phyloP scores from a whole-genome alignment of 345 rosid genomes.

The Stellera chamaejasme region DNA sequence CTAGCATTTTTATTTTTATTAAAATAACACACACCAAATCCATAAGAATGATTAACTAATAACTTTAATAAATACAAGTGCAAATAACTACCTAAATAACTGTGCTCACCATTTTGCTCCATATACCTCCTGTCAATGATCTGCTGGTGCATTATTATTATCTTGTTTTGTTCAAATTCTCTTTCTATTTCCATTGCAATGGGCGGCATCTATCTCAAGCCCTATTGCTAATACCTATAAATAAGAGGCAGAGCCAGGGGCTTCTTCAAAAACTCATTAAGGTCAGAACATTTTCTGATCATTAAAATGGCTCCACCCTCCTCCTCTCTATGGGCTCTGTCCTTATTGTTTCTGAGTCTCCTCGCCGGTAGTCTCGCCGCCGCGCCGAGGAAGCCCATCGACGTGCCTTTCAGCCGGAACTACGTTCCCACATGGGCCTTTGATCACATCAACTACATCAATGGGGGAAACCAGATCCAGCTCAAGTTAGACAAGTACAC shows the following conservation, averaged over 20 bases:
- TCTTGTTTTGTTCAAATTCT: no score
- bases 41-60: no score
- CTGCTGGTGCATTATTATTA: no score
- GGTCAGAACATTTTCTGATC: neutral
- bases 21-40: no score
- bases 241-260: neutral
- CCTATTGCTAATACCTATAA: no score
- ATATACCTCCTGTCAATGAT: no score
- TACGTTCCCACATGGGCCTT: constrained; percentile 82
- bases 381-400: constrained; percentile 41
- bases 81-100: no score
- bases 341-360: constrained; percentile 24
- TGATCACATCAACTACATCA: constrained; percentile 70
- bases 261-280: neutral
- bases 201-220: no score
- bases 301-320: constrained; percentile 12
- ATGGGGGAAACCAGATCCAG: constrained; percentile 63
- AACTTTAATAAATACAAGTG: no score
- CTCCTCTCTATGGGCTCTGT: constrained; percentile 17
- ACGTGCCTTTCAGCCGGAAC: constrained; percentile 63
- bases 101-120: no score
- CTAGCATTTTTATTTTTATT: no score
- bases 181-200: neutral
- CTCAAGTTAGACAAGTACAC: constrained; percentile 70
- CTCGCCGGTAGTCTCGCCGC: constrained; percentile 31